These are phyloP conservation scores for Colletotrichum zoysiae DNA, from an alignment of 2,329 filamentous ascomycete genomes.

Conservation along the genomic window DNA sequence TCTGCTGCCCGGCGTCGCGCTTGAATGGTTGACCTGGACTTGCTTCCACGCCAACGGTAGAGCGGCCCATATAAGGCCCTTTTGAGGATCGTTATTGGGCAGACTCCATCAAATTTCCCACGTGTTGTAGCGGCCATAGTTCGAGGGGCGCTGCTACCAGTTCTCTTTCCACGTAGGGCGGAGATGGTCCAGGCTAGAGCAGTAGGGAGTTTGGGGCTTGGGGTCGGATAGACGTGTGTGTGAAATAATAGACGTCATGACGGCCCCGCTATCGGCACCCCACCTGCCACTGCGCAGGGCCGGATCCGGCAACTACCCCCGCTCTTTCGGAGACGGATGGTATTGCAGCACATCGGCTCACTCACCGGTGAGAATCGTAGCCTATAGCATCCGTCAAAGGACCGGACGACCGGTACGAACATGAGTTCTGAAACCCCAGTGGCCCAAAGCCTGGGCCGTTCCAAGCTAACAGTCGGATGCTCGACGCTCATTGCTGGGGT, in stretches of 20 bases:
- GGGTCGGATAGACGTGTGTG: neutral
- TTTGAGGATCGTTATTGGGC: neutral
- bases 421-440: neutral
- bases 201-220: neutral
- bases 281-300: neutral
- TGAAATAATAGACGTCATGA: neutral
- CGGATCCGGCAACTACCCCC: slow-evolving; percentile 12
- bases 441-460: slow-evolving; percentile 8
- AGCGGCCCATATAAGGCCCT: neutral
- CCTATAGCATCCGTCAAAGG: neutral
- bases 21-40: no score
- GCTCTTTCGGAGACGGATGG: neutral
- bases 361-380: slow-evolving; percentile 1
- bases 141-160: no score
- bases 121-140: neutral
- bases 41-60: neutral
- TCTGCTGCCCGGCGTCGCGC: neutral
- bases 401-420: neutral
- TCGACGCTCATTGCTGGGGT: neutral
- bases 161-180: neutral
- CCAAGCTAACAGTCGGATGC: neutral
- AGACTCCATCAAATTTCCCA: neutral
- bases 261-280: slow-evolving; percentile 11
- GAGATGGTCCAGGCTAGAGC: neutral
- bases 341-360: slow-evolving; percentile 9